Evolutionary conservation across 2,329 filamentous ascomycete genomes (phyloP).

Genomic region (Cucurbitaria berberidis): DNA sequence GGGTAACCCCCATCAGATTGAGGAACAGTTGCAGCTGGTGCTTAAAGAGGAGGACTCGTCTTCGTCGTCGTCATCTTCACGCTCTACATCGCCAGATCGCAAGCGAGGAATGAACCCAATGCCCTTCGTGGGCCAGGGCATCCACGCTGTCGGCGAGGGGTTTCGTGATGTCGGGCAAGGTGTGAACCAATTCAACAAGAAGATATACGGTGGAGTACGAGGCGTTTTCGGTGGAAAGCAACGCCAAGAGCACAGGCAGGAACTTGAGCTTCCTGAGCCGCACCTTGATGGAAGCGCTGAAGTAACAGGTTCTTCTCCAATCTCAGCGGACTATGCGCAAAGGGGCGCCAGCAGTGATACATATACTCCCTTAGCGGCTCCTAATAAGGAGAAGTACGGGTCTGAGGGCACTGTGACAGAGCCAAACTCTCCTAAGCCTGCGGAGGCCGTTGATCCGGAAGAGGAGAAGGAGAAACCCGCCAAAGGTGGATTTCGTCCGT

Average conservation of each 20-base stretch:
- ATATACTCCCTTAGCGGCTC: constrained; percentile 34
- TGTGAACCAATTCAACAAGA: constrained; percentile 48
- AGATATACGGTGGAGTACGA: constrained; percentile 49
- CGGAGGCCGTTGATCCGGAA: constrained; percentile 22
- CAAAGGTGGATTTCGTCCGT: constrained; percentile 23
- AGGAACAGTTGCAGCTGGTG: constrained; percentile 57
- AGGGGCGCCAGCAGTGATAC: constrained; percentile 43
- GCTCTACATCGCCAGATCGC: constrained; percentile 41
- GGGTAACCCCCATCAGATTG: constrained; percentile 63
- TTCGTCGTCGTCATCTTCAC: constrained; percentile 44
- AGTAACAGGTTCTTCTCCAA: constrained; percentile 30
- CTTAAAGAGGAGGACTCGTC: constrained; percentile 44
- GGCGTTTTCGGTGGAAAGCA: constrained; percentile 36
- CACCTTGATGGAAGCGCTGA: constrained; percentile 31
- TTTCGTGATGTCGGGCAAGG: constrained; percentile 58
- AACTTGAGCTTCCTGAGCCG: constrained; percentile 13
- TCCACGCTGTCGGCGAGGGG: constrained; percentile 52
- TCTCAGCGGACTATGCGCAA: constrained; percentile 32
- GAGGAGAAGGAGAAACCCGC: constrained; percentile 26
- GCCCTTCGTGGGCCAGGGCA: constrained; percentile 56
- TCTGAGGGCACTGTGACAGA: constrained; percentile 27
- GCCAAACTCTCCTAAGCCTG: constrained; percentile 30
- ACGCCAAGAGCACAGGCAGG: constrained; percentile 15
- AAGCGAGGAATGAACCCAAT: constrained; percentile 48
- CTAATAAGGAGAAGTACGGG: constrained; percentile 31